These are phyloP conservation scores for Vanrija pseudolonga DNA, from an alignment of 1,284 basidiomycete species.

Conservation along the genomic window DNA sequence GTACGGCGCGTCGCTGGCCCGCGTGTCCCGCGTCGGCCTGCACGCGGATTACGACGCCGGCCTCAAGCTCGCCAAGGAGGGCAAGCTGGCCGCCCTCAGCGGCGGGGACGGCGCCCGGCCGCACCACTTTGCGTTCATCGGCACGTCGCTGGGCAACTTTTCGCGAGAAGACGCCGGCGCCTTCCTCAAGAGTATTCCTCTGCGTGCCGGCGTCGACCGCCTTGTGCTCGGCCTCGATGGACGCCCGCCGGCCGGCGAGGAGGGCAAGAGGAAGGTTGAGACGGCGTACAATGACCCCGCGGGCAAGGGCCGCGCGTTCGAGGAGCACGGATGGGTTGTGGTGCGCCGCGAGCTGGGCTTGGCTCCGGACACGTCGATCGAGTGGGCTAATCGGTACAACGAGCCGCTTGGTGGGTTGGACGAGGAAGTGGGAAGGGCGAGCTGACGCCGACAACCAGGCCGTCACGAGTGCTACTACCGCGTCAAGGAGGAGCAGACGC, in stretches of 20 bases:
- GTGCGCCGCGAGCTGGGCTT: slow-evolving; percentile 48
- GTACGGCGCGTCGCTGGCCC: slow-evolving; percentile 67
- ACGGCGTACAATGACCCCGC: slow-evolving; percentile 76
- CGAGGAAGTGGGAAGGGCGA: too few species aligned
- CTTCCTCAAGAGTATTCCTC: slow-evolving; percentile 75
- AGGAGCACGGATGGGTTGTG: slow-evolving; percentile 79
- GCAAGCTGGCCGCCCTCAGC: slow-evolving; percentile 41
- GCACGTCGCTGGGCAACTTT: slow-evolving; percentile 92
- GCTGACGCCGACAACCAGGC: slow-evolving; percentile 52
- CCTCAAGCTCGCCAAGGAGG: slow-evolving; percentile 53
- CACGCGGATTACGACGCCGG: slow-evolving; percentile 89
- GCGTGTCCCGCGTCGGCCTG: slow-evolving; percentile 72
- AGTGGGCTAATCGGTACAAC: slow-evolving; percentile 79
- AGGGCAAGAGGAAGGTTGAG: slow-evolving; percentile 43
- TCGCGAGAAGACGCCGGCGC: slow-evolving; percentile 63
- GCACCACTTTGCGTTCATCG: slow-evolving; percentile 85
- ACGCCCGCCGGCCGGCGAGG: slow-evolving; percentile 34
- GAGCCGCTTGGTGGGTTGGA: slow-evolving; percentile 60
- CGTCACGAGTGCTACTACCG: slow-evolving; percentile 83
- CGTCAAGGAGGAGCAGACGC: slow-evolving; percentile 61
- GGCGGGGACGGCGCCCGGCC: slow-evolving; percentile 47
- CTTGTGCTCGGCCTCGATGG: slow-evolving; percentile 75
- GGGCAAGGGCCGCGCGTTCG: slow-evolving; percentile 78
- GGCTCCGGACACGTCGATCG: slow-evolving; percentile 40
- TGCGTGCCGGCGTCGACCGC: slow-evolving; percentile 57